Percentiles rank a stretch among this genome's conserved stretches.
phyloP scores from a whole-genome alignment of 345 rosid genomes.

The Corymbia maculata region DNA sequence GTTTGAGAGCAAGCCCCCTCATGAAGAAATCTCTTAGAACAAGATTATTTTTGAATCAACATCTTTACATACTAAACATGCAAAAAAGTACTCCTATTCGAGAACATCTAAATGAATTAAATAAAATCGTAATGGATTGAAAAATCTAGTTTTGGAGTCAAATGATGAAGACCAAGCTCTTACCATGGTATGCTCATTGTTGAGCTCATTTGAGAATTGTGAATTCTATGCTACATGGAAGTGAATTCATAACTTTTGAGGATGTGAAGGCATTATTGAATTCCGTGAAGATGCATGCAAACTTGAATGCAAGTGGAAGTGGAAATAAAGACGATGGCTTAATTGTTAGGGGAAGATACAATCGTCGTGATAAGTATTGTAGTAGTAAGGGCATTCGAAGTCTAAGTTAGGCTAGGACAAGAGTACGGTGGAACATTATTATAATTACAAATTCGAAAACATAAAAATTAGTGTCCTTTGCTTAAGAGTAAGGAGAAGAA shows the following conservation, averaged over 20 bases:
- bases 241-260: background rate
- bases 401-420: background rate
- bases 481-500: background rate
- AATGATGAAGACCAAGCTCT: background rate
- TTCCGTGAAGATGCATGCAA: background rate
- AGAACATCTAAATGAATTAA: background rate
- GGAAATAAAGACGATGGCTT: background rate
- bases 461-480: background rate
- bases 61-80: too few relatives aligned
- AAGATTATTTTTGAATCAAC: too few relatives aligned
- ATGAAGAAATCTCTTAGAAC: background rate
- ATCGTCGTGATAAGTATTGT: accelerated
- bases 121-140: background rate
- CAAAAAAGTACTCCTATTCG: background rate
- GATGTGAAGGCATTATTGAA: background rate
- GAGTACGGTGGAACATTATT: background rate
- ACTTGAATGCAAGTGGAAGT: background rate
- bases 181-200: background rate
- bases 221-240: background rate
- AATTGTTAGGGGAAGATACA: background rate
- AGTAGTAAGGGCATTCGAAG: background rate
- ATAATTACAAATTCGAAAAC: background rate
- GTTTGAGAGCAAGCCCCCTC: background rate
- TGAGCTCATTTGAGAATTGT: background rate
- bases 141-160: background rate